Percentiles rank a stretch among this genome's conserved stretches.
Conservation (phyloP, 805 yeast genomes). For the Cyberlindnera samutprakarnensis region DNA sequence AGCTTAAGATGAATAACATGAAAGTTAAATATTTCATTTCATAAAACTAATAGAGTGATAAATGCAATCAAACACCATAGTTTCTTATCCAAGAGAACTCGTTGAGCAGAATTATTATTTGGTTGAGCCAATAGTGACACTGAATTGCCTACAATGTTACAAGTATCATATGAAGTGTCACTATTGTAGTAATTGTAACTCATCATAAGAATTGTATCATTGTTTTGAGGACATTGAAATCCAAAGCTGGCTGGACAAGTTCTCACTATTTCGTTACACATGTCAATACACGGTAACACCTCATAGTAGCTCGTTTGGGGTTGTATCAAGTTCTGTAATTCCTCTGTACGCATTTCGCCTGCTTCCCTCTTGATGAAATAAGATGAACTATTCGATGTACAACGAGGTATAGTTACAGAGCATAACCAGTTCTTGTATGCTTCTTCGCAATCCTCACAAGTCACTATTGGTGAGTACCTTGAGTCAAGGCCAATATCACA, state of each 20-base stretch:
- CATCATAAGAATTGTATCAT: conserved; percentile 12
- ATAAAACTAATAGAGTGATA: too few relatives aligned
- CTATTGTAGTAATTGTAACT: conserved; percentile 25
- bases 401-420: conserved; percentile 80
- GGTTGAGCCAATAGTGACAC: too few relatives aligned
- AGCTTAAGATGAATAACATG: too few relatives aligned
- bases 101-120: too few relatives aligned
- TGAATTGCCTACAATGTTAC: conserved; percentile 36
- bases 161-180: conserved; percentile 24
- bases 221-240: conserved; percentile 66
- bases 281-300: conserved; percentile 76
- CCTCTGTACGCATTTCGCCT: conserved; percentile 51
- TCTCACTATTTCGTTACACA: conserved; percentile 70
- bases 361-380: conserved; percentile 40
- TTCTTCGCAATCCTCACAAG: conserved; percentile 64
- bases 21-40: too few relatives aligned
- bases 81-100: too few relatives aligned
- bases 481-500: conserved; percentile 66
- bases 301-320: conserved; percentile 63
- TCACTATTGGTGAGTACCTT: conserved; percentile 62
- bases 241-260: conserved; percentile 78
- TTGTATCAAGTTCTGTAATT: conserved; percentile 44
- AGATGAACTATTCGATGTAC: conserved; percentile 44
- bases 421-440: conserved; percentile 87
- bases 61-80: too few relatives aligned